Evolutionary conservation across 257 asterid species (phyloP).

Genomic region (Misopates orontium): DNA sequence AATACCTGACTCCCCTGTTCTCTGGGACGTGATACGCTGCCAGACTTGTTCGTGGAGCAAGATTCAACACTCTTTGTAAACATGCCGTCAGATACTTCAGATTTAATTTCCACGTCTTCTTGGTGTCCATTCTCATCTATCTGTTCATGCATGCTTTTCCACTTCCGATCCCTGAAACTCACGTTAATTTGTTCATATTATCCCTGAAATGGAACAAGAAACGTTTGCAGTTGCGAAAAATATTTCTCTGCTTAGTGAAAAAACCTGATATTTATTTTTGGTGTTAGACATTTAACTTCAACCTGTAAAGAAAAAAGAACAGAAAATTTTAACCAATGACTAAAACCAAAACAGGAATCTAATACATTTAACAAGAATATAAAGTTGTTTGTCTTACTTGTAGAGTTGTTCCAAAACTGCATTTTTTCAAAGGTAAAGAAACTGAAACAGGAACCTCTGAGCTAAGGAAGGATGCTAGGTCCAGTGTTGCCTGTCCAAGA

Average conservation of each 20-base stretch:
- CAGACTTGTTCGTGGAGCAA: too few species aligned
- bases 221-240: not conserved
- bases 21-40: conserved; percentile 13
- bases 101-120: conserved; percentile 31
- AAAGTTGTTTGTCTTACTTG: conserved; percentile 33
- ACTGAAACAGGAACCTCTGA: conserved; percentile 31
- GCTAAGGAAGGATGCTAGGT: conserved; percentile 35
- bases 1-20: conserved; percentile 33
- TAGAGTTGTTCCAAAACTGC: conserved; percentile 38
- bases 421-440: conserved; percentile 47
- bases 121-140: conserved; percentile 33
- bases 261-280: conserved; percentile 40
- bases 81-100: conserved; percentile 29
- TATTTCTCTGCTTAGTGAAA: not conserved
- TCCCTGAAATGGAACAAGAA: not conserved
- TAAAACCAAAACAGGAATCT: not conserved
- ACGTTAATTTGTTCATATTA: not conserved
- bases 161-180: conserved; percentile 37
- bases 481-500: conserved; percentile 46
- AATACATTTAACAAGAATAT: not conserved
- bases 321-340: not conserved
- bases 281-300: conserved; percentile 51
- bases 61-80: conserved; percentile 30
- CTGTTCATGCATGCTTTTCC: conserved; percentile 29
- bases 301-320: conserved; percentile 34